Evolutionary conservation across 768 basidiomycete genomes (phyloP).

Genomic region (Kwoniella newhampshirensis): DNA sequence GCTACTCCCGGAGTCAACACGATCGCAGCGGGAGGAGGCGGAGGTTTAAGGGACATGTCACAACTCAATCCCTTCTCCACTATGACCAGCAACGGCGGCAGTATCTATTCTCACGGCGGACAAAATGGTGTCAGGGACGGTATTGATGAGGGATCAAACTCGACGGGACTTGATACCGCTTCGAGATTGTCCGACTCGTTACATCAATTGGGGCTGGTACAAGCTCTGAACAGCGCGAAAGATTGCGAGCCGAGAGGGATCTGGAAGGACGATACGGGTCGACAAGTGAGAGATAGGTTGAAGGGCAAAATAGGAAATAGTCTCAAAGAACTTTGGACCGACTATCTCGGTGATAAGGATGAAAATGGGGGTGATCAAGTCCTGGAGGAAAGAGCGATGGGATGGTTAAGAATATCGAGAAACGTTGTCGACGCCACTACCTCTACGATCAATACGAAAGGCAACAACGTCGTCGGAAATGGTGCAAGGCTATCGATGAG

Average conservation of each 20-base stretch:
- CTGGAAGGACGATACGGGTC: conserved; percentile 5
- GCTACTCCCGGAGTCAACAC: conserved; percentile 1
- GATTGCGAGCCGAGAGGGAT: neutral
- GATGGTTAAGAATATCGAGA: conserved; percentile 10
- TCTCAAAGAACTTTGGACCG: conserved; percentile 11
- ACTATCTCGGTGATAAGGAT: neutral
- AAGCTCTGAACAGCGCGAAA: neutral
- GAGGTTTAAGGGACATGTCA: too few species aligned
- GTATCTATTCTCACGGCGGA: too few species aligned
- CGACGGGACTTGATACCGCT: too few species aligned
- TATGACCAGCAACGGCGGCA: too few species aligned
- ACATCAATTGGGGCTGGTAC: conserved; percentile 3
- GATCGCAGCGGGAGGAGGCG: too few species aligned
- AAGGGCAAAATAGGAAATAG: conserved; percentile 6
- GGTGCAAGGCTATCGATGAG: too few species aligned
- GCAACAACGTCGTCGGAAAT: neutral
- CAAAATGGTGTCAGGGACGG: too few species aligned
- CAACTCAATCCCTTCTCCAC: too few species aligned
- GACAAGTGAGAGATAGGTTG: conserved; percentile 10
- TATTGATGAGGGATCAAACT: too few species aligned
- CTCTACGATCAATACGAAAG: neutral
- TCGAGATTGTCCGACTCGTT: conserved; percentile 11
- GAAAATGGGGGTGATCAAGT: neutral
- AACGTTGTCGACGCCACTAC: neutral
- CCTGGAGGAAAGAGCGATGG: conserved; percentile 14